A percentile compares a stretch with the other conserved stretches of the same genome.
Evolutionary conservation across 768 basidiomycete species (phyloP).

Genomic region (Suillus americanus): DNA sequence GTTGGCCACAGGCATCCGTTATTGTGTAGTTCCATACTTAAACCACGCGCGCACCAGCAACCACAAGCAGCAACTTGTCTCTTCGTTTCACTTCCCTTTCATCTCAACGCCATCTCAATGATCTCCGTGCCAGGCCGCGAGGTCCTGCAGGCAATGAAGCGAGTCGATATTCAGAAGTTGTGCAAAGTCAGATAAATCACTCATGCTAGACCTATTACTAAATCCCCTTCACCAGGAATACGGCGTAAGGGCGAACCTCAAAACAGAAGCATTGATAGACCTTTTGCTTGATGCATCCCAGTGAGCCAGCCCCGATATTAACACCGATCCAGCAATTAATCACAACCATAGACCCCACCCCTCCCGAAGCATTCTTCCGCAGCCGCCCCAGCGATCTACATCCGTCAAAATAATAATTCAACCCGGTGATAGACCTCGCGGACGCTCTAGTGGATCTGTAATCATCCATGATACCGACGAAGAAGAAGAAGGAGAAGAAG

Average conservation of each 20-base stretch:
- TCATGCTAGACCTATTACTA: slow-evolving; percentile 13
- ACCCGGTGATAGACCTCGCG: slow-evolving; percentile 25
- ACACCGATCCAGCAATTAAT: slow-evolving; percentile 38
- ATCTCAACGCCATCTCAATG: slow-evolving; percentile 24
- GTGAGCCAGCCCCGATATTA: slow-evolving; percentile 34
- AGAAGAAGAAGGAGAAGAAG: slow-evolving; percentile 41
- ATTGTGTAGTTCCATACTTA: slow-evolving; percentile 40
- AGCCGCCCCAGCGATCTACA: slow-evolving; percentile 26
- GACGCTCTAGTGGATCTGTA: slow-evolving; percentile 33
- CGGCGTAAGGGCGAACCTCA: slow-evolving; percentile 81
- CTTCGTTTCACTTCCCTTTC: slow-evolving; percentile 12
- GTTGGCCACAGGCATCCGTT: slow-evolving; percentile 48
- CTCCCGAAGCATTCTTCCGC: slow-evolving; percentile 20
- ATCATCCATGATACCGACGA: slow-evolving; percentile 44
- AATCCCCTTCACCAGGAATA: slow-evolving; percentile 53
- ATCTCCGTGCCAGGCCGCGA: slow-evolving; percentile 44
- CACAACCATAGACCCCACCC: slow-evolving; percentile 24
- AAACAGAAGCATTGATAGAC: slow-evolving; percentile 77
- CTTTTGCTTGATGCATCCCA: slow-evolving; percentile 57
- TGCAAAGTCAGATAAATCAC: slow-evolving; percentile 49
- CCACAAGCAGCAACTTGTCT: slow-evolving; percentile 4
- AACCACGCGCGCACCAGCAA: slow-evolving; percentile 33
- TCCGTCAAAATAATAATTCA: slow-evolving; percentile 35
- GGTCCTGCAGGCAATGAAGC: slow-evolving; percentile 53
- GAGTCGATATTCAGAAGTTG: slow-evolving; percentile 54